These are phyloP conservation scores for Mucor plumbeus DNA, from an alignment of 371 early-diverging fungal species.

Conservation along the genomic window DNA sequence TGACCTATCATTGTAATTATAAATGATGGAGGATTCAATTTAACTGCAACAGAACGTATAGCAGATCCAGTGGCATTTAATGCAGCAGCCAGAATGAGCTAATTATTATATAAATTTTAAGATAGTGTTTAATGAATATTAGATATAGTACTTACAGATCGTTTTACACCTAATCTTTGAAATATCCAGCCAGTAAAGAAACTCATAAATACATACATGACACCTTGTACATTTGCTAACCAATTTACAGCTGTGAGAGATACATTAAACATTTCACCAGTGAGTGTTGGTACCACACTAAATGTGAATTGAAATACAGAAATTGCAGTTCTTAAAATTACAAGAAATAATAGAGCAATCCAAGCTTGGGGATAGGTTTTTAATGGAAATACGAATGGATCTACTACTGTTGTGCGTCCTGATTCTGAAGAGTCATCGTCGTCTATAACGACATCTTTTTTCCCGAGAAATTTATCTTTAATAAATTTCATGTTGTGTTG, in stretches of 20 bases:
- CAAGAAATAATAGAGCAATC: slow-evolving; percentile 38
- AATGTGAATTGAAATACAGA: slow-evolving; percentile 48
- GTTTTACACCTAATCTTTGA: slow-evolving; percentile 41
- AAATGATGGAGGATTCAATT: slow-evolving; percentile 36
- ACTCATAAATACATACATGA: slow-evolving; percentile 43
- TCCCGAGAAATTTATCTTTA: slow-evolving; percentile 1
- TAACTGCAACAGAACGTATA: slow-evolving; percentile 54
- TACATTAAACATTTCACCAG: slow-evolving; percentile 32
- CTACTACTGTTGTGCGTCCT: slow-evolving; percentile 16
- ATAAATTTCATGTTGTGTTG: background rate
- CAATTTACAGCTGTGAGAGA: slow-evolving; percentile 45
- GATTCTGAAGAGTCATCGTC: slow-evolving; percentile 19
- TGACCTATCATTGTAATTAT: slow-evolving; percentile 61
- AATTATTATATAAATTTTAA: background rate
- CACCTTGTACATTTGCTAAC: slow-evolving; percentile 43
- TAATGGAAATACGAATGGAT: slow-evolving; percentile 19
- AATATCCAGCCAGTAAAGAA: slow-evolving; percentile 47
- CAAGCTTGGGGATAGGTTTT: slow-evolving; percentile 49
- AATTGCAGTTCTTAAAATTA: slow-evolving; percentile 37
- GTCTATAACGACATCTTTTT: slow-evolving; percentile 3
- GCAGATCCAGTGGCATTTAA: slow-evolving; percentile 53
- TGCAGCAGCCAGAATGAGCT: slow-evolving; percentile 56
- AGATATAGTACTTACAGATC: slow-evolving; percentile 30
- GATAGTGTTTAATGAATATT: background rate
- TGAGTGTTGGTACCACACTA: slow-evolving; percentile 38